Base-by-base conservation (phyloP, 148 eudicot species). In the Limonium bicolor region DNA sequence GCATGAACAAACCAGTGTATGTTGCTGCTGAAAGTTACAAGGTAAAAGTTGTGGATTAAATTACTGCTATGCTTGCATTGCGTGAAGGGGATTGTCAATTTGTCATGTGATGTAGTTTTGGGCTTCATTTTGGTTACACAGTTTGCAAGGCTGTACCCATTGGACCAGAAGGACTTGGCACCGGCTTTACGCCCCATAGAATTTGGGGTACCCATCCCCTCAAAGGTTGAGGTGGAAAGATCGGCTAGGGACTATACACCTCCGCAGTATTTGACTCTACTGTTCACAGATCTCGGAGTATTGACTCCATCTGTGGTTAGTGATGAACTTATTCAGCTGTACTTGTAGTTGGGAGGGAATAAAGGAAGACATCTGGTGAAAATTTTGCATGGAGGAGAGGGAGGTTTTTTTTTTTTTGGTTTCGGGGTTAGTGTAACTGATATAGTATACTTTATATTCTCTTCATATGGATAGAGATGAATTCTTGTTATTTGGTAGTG, bases 1-100 rank as follows among this genome's bases (percentile, higher is more conserved):
- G 76, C 85, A 78, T 82, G 94, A 72, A 76, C 61, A 86, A 88
- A 60, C 97, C 97, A 12, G 86, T 88, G 36, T 88, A 83, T 54
- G 94, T 83, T 41, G 86, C 97, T 62, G 97, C 97, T 47, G 94
- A 88, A 59, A 88, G 97, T 72, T 88, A 83, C 71, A 88, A 88
- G 97, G 97, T 88, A 63, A 45, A 50, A 9, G n/a, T n/a, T n/a
- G n/a, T n/a, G n/a, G n/a, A n/a, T n/a, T n/a, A n/a, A n/a, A n/a
- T n/a, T n/a, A n/a, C n/a, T n/a, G n/a, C n/a, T n/a, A n/a, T n/a
- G n/a, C n/a, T n/a, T n/a, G n/a, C n/a, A n/a, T n/a, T n/a, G n/a
- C n/a, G n/a, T n/a, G n/a, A n/a, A n/a, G n/a, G n/a, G n/a, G n/a
- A n/a, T n/a, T n/a, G n/a, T n/a, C n/a, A n/a, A n/a, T n/a, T n/a